A percentile compares a stretch with the other conserved stretches of the same genome.
Evolutionary conservation across 139 green algal species (phyloP).

Genomic region (Trebouxia sp.): DNA sequence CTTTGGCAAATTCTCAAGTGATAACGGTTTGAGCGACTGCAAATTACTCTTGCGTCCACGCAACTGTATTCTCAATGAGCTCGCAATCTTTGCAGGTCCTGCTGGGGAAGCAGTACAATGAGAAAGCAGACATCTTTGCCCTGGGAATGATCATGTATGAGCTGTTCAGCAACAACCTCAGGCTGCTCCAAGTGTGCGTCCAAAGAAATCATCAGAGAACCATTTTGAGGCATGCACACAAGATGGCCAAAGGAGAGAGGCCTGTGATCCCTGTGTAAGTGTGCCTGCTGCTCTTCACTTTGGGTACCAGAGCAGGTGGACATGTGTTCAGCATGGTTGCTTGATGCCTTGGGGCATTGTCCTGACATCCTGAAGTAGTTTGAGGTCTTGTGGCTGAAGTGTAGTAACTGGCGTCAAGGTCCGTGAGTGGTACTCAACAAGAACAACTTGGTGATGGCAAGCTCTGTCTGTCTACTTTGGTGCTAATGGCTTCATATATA

Average conservation of each 20-base stretch:
- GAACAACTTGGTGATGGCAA: too few species aligned
- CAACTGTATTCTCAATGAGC: background rate
- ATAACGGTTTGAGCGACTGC: too few species aligned
- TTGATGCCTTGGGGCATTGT: too few species aligned
- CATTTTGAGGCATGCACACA: constrained; percentile 7
- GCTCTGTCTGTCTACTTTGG: too few species aligned
- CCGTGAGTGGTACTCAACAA: too few species aligned
- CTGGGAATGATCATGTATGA: constrained; percentile 82
- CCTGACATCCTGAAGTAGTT: background rate
- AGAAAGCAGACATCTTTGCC: constrained; percentile 78
- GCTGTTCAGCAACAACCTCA: constrained; percentile 52
- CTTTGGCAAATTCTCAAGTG: too few species aligned
- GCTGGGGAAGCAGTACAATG: constrained; percentile 57
- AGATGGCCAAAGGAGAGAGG: background rate
- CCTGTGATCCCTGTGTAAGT: background rate
- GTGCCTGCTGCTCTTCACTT: background rate
- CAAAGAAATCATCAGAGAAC: constrained; percentile 2
- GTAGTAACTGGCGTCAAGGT: too few species aligned
- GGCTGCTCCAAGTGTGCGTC: background rate
- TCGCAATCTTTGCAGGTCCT: constrained; percentile 40
- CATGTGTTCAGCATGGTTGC: too few species aligned
- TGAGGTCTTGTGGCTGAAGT: too few species aligned
- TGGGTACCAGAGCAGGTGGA: too few species aligned
- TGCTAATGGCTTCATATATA: too few species aligned
- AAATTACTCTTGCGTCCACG: too few species aligned